These are phyloP conservation scores for Ophiostoma perfectum DNA, from an alignment of 2,329 filamentous ascomycete species.

Conservation along the genomic window DNA sequence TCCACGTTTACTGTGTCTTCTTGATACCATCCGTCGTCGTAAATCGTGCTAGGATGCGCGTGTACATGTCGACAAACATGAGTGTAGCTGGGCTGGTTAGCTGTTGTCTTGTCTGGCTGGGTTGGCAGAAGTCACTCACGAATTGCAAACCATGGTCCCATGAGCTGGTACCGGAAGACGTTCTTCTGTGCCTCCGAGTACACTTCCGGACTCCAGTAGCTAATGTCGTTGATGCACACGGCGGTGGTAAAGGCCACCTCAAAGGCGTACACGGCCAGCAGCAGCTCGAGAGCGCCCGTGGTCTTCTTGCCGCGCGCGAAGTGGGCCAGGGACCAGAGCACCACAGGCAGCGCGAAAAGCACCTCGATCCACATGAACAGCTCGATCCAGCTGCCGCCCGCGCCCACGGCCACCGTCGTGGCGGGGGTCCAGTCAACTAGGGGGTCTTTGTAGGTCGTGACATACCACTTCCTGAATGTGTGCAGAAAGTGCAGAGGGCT, in stretches of 20 bases:
- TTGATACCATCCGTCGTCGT: slow-evolving; percentile 35
- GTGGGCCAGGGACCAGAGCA: slow-evolving; percentile 42
- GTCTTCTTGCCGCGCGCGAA: slow-evolving; percentile 34
- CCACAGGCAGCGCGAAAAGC: slow-evolving; percentile 46
- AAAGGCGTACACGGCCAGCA: slow-evolving; percentile 47
- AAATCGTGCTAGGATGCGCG: slow-evolving; percentile 43
- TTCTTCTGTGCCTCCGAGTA: slow-evolving; percentile 43
- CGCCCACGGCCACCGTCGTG: slow-evolving; percentile 20
- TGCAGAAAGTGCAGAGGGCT: slow-evolving; percentile 46
- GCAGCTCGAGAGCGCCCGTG: slow-evolving; percentile 42
- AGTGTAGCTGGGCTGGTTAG: slow-evolving; percentile 38
- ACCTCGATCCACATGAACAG: slow-evolving; percentile 48
- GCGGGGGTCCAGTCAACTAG: slow-evolving; percentile 41
- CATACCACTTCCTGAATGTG: slow-evolving; percentile 44
- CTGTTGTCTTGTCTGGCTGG: neutral
- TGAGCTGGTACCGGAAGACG: slow-evolving; percentile 44
- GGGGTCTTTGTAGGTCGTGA: slow-evolving; percentile 47
- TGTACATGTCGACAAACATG: slow-evolving; percentile 51
- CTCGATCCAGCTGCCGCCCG: slow-evolving; percentile 44
- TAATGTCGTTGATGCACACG: slow-evolving; percentile 48
- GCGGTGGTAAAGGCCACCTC: slow-evolving; percentile 48
- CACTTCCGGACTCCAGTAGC: slow-evolving; percentile 43
- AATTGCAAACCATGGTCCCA: slow-evolving; percentile 48
- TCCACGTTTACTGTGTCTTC: slow-evolving; percentile 33
- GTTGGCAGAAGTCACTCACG: slow-evolving; percentile 40